A percentile compares a stretch with the other conserved stretches of the same genome.
Conservation (phyloP, 176 grass and related monocot genomes). For the Tuctoria greenei region DNA sequence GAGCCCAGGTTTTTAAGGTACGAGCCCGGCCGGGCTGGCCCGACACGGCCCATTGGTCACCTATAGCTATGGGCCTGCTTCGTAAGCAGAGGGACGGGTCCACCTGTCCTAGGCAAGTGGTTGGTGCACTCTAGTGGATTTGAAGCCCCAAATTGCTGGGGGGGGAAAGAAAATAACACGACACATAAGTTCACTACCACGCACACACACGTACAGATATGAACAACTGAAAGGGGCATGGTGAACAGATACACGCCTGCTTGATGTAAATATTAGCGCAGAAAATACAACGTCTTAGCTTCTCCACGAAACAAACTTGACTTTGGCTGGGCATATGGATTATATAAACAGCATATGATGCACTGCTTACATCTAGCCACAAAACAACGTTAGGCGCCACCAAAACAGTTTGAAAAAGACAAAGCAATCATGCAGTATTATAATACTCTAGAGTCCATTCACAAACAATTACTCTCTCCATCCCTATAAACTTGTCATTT, state of each 20-base stretch:
- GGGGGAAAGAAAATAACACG: not conserved
- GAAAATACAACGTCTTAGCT: not conserved
- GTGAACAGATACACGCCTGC: not conserved
- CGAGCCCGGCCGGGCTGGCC: too few relatives aligned
- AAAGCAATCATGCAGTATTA: not conserved
- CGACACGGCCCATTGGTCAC: too few relatives aligned
- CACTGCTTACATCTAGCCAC: not conserved
- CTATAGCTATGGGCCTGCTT: too few relatives aligned
- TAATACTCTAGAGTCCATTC: not conserved
- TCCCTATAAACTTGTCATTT: too few relatives aligned
- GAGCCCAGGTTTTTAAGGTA: too few relatives aligned
- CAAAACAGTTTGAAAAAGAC: not conserved
- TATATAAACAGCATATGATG: not conserved
- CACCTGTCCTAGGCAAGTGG: conserved; percentile 1
- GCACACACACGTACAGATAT: not conserved
- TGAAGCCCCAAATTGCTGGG: not conserved
- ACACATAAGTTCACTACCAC: not conserved
- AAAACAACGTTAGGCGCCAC: not conserved
- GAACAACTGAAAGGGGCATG: too few relatives aligned
- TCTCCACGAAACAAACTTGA: not conserved
- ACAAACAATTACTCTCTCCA: too few relatives aligned
- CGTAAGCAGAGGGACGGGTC: not conserved
- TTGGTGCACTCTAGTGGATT: conserved; percentile 20
- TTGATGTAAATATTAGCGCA: not conserved
- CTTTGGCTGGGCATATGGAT: not conserved